A percentile compares a stretch with the other conserved stretches of the same genome.
Evolutionary conservation across 441 rosid genomes (phyloP).

Genomic region (Iberis amara): DNA sequence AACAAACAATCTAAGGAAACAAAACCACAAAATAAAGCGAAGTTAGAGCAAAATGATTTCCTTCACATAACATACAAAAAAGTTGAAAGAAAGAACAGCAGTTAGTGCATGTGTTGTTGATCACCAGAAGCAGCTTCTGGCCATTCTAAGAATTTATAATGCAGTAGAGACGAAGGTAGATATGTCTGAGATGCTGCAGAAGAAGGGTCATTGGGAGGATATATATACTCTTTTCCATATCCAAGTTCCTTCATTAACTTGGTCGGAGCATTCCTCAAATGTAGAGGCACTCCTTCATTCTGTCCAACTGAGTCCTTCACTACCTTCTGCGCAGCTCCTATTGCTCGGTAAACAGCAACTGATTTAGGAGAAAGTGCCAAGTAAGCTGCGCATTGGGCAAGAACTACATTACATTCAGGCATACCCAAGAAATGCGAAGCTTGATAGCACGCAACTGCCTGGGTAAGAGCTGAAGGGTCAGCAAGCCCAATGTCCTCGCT

Average conservation of each 20-base stretch:
- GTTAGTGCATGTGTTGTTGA: constrained; percentile 19
- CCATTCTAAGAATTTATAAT: constrained; percentile 72
- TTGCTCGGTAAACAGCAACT: constrained; percentile 55
- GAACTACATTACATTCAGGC: constrained; percentile 78
- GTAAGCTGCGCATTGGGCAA: constrained; percentile 72
- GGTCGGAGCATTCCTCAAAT: constrained; percentile 75
- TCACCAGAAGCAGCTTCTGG: constrained; percentile 28
- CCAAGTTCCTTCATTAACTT: constrained; percentile 74
- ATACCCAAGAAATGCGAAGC: constrained; percentile 84
- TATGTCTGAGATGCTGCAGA: constrained; percentile 41
- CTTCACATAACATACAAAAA: background rate
- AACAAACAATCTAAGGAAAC: background rate
- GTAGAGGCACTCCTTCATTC: constrained; percentile 79
- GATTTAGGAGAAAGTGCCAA: constrained; percentile 75
- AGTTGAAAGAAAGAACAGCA: background rate
- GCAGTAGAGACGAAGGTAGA: constrained; percentile 58
- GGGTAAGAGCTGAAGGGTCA: constrained; percentile 69
- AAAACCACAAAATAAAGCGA: background rate
- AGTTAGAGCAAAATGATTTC: background rate
- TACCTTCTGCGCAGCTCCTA: constrained; percentile 56
- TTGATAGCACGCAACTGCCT: constrained; percentile 85
- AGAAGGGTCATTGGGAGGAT: constrained; percentile 62
- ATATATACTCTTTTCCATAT: constrained; percentile 68
- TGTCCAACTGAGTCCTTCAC: constrained; percentile 66
- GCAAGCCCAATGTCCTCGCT: constrained; percentile 82